Evolutionary conservation across 2,329 filamentous ascomycete species (phyloP).

Genomic region (Westerdykella aurantiaca): DNA sequence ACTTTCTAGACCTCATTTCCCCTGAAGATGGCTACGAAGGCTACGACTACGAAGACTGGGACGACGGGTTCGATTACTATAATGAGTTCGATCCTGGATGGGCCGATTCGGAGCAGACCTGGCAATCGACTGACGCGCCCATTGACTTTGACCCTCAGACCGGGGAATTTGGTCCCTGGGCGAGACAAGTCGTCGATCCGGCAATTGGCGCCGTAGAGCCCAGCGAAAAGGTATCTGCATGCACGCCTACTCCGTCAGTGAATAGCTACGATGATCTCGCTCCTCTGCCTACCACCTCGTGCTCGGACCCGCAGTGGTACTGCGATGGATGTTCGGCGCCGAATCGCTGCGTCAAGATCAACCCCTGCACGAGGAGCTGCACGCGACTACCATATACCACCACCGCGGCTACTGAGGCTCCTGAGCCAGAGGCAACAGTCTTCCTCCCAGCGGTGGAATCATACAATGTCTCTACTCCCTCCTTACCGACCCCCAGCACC

Average conservation of each 20-base stretch:
- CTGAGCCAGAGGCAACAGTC: background rate
- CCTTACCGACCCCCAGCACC: conserved; percentile 1
- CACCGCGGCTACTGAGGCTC: background rate
- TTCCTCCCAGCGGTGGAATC: too few species aligned
- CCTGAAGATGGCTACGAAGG: too few species aligned
- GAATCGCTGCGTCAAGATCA: conserved; percentile 8
- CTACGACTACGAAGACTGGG: too few species aligned
- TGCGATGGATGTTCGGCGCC: conserved; percentile 5
- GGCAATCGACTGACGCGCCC: background rate
- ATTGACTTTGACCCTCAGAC: background rate
- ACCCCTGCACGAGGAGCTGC: conserved; percentile 11
- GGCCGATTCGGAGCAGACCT: too few species aligned
- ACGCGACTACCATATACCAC: background rate
- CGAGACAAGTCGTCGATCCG: background rate
- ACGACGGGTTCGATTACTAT: too few species aligned
- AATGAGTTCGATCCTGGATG: too few species aligned
- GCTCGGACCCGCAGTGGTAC: conserved; percentile 4
- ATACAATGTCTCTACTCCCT: conserved; percentile 1
- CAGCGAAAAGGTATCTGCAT: background rate
- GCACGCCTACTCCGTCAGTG: background rate
- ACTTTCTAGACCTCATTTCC: too few species aligned
- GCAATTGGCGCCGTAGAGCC: too few species aligned
- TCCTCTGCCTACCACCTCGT: background rate
- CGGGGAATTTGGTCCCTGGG: background rate
- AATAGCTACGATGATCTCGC: background rate